A percentile compares a stretch with the other conserved stretches of the same genome.
phyloP scores from a whole-genome alignment of 2,329 filamentous ascomycete genomes.

The Didymosphaeria variabile region DNA sequence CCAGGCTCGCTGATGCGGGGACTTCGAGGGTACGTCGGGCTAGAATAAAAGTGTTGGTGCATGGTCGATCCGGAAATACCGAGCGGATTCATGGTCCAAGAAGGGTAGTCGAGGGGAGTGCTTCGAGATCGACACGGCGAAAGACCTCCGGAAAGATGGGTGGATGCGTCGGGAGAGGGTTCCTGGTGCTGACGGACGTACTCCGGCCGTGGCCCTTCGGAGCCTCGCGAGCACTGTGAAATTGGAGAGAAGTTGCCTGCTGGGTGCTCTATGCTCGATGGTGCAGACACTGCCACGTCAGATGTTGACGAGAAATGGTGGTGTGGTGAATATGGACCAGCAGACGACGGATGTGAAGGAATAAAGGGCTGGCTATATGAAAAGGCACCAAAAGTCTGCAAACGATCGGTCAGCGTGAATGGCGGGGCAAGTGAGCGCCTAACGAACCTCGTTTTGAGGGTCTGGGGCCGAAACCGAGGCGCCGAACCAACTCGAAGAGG shows the following conservation, averaged over 20 bases:
- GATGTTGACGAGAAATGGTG: constrained; percentile 35
- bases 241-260: constrained; percentile 42
- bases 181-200: constrained; percentile 31
- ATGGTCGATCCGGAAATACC: constrained; percentile 47
- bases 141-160: constrained; percentile 25
- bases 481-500: constrained; percentile 43
- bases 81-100: constrained; percentile 53
- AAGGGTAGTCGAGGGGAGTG: constrained; percentile 49
- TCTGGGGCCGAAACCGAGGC: constrained; percentile 42
- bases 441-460: constrained; percentile 39
- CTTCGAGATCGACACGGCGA: constrained; percentile 51
- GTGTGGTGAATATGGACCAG: constrained; percentile 34
- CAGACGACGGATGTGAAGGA: constrained; percentile 43
- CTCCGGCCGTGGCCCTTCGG: constrained; percentile 31
- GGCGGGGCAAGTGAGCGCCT: constrained; percentile 23
- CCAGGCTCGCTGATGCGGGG: constrained; percentile 45
- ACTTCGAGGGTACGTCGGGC: constrained; percentile 43
- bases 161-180: constrained; percentile 24
- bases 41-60: constrained; percentile 38
- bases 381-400: constrained; percentile 34
- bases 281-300: constrained; percentile 31
- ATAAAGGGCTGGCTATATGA: constrained; percentile 42
- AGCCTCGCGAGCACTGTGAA: constrained; percentile 40
- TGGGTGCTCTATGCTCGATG: constrained; percentile 29
- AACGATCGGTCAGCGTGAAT: constrained; percentile 24